These are phyloP conservation scores for Aspergillus fijiensis DNA, from an alignment of 2,329 filamentous ascomycete genomes.

Conservation along the genomic window DNA sequence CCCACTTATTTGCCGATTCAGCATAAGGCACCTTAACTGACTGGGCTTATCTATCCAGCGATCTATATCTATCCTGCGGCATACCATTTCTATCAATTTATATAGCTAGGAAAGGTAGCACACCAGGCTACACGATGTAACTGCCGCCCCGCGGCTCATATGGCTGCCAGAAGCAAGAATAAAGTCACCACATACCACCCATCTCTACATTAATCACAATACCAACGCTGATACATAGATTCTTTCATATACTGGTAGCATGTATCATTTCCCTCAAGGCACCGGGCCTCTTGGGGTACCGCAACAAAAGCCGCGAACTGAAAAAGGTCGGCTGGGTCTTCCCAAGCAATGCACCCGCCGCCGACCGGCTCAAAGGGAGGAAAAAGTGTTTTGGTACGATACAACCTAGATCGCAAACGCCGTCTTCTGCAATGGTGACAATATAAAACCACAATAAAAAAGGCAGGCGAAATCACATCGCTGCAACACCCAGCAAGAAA, in stretches of 20 bases:
- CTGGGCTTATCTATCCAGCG: too few relatives aligned
- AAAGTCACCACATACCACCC: too few relatives aligned
- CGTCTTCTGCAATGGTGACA: constrained; percentile 22
- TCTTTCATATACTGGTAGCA: background rate
- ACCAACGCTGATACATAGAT: background rate
- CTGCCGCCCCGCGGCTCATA: too few relatives aligned
- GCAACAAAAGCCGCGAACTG: background rate
- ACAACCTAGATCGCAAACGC: constrained; percentile 25
- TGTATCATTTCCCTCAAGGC: background rate
- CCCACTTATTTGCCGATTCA: too few relatives aligned
- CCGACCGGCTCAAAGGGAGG: constrained; percentile 2
- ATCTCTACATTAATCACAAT: too few relatives aligned
- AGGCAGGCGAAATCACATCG: constrained; percentile 13
- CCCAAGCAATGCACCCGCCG: background rate
- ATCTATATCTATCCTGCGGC: too few relatives aligned
- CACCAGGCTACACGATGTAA: too few relatives aligned
- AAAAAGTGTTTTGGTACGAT: constrained; percentile 4
- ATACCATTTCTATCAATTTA: too few relatives aligned
- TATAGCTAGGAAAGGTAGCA: too few relatives aligned
- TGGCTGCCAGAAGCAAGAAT: too few relatives aligned
- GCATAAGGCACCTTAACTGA: too few relatives aligned
- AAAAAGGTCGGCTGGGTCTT: background rate
- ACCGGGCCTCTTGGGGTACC: constrained; percentile 1
- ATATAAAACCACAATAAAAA: constrained; percentile 3
- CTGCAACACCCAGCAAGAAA: constrained; percentile 9